Percentiles rank a stretch among this genome's conserved stretches.
Evolutionary conservation across 352 stramenopile genomes (phyloP).

Genomic region (Aphanomyces euteiches): DNA sequence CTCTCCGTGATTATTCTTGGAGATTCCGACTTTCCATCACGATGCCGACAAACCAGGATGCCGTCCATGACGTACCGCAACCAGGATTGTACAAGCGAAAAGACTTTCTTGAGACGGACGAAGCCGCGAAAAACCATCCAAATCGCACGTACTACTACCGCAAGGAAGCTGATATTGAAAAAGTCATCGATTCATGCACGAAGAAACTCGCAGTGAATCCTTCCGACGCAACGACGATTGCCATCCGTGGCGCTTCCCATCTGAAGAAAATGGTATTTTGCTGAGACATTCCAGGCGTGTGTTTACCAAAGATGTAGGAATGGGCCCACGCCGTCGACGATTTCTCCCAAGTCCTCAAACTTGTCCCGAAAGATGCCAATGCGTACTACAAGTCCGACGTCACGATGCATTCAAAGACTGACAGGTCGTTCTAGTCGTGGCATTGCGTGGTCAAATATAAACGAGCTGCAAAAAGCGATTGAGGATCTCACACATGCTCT

Average conservation of each 20-base stretch:
- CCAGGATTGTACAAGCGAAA: constrained; percentile 64
- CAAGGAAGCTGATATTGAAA: constrained; percentile 63
- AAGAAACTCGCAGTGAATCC: constrained; percentile 58
- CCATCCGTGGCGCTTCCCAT: constrained; percentile 66
- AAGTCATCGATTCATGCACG: constrained; percentile 68
- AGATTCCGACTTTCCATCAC: background rate
- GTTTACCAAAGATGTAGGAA: constrained; percentile 23
- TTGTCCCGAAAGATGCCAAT: constrained; percentile 45
- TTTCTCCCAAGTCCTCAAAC: constrained; percentile 43
- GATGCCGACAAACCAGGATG: constrained; percentile 6
- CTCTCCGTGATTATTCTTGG: background rate
- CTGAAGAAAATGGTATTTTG: constrained; percentile 61
- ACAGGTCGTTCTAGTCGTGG: constrained; percentile 37
- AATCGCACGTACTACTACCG: constrained; percentile 79
- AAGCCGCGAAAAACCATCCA: constrained; percentile 54
- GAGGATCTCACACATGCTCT: constrained; percentile 71
- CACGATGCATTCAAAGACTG: background rate
- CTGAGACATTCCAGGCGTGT: no score
- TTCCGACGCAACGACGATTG: constrained; percentile 57
- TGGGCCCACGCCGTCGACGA: constrained; percentile 57
- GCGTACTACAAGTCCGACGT: constrained; percentile 53
- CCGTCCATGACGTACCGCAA: constrained; percentile 32
- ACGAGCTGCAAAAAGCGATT: constrained; percentile 68
- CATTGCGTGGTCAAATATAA: constrained; percentile 63
- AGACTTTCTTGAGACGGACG: constrained; percentile 67